Evolutionary conservation across 495 filamentous ascomycete genomes (phyloP), one percentile per base, ranked within the genome.

Genomic region (Aspergillus sclerotiicarbonarius): DNA sequence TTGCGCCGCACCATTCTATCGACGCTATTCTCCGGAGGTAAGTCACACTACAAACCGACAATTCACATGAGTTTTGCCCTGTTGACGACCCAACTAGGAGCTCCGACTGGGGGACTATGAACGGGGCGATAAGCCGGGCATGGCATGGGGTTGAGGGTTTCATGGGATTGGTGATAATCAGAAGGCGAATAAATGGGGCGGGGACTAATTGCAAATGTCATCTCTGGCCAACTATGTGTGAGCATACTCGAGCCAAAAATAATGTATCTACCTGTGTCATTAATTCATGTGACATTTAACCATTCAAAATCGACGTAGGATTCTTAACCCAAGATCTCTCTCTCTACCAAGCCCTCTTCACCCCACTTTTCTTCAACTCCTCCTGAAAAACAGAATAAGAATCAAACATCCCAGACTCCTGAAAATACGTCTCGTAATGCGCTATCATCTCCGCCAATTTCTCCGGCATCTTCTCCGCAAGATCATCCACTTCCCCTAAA

Each of bases 61-160:
- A 33, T 33, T 33, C 13, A 51, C n/a, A 21, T 16, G 21, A n/a
- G 10, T 35, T n/a, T 18, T 13, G 48, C n/a, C 9, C 29, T 12
- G 8, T 35, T 10, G 15, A 33, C 8, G 6, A 16, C 30, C 10
- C 25, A 12, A 12, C 4, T 33, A 55, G 53, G 53, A 55, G 20
- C 53, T 55, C 47, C 53, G 53, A 16, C 19, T 55, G 15, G 53
- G 21, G 4, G 53, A 55, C 21, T 55, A 47, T 25, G 20, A 47
- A 33, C 21, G 53, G 16, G 53, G 53, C 5, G 47, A 30, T 50
- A 32, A 50, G 19, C n/a, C n/a, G n/a, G n/a, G n/a, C n/a, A n/a
- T n/a, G n/a, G n/a, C n/a, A n/a, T n/a, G n/a, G n/a, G n/a, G n/a
- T n/a, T n/a, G n/a, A n/a, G n/a, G n/a, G n/a, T n/a, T n/a, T n/a